Evolutionary conservation across 768 basidiomycete genomes (phyloP).

Genomic region (Mrakia frigida): DNA sequence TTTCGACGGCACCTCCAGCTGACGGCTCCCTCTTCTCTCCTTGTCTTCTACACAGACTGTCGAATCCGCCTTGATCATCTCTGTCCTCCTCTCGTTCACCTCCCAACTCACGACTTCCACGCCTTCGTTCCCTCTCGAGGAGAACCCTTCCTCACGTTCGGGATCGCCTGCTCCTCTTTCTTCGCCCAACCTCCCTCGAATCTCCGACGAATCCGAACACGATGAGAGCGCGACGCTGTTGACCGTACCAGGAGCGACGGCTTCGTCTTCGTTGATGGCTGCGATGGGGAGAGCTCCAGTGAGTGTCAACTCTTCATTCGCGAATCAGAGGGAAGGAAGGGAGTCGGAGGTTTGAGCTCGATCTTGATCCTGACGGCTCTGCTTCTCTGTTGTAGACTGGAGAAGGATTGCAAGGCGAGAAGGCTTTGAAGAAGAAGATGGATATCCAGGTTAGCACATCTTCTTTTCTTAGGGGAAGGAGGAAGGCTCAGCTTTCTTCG

Average conservation of each 20-base stretch:
- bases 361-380: not conserved
- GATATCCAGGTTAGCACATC: constrained; percentile 18
- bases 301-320: not conserved
- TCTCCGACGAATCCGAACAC: not conserved
- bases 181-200: not conserved
- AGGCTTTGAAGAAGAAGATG: constrained; percentile 26
- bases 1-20: not conserved
- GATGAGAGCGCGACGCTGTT: not conserved
- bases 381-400: not conserved
- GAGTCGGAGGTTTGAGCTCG: not conserved
- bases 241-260: not conserved
- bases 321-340: not conserved
- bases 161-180: not conserved
- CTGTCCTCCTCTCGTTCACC: constrained; percentile 32
- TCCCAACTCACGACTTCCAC: constrained; percentile 28
- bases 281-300: not conserved
- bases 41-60: constrained; percentile 1
- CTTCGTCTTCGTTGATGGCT: not conserved
- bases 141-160: not conserved
- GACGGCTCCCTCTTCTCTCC: not conserved
- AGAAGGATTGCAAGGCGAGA: constrained; percentile 1
- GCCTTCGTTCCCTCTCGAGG: not conserved
- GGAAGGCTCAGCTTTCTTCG: too few species aligned
- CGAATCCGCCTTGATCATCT: constrained; percentile 25
- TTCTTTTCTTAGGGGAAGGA: too few species aligned